These are phyloP conservation scores for Capronia americana DNA, from an alignment of 2,329 filamentous ascomycete genomes.

Conservation along the genomic window DNA sequence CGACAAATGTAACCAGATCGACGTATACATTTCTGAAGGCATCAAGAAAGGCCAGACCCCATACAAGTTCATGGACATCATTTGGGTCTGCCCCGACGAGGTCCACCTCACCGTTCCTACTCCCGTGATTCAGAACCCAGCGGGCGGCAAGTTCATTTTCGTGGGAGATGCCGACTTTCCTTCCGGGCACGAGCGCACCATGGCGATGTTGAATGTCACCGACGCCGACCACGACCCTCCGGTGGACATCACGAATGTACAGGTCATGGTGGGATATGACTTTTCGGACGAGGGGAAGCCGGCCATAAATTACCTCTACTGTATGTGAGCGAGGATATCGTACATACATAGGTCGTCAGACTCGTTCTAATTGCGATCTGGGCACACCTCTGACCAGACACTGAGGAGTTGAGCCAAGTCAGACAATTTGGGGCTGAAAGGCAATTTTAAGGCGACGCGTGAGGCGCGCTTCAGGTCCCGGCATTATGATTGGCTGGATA, in stretches of 20 bases:
- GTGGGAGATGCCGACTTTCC: not conserved
- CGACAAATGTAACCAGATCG: not conserved
- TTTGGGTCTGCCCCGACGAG: not conserved
- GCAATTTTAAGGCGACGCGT: not conserved
- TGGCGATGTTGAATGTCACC: slow-evolving; percentile 6
- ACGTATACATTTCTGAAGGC: not conserved
- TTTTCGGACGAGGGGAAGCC: not conserved
- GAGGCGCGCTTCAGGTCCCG: not conserved
- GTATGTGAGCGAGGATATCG: not conserved
- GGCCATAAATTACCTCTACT: not conserved
- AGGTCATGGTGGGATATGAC: slow-evolving; percentile 1
- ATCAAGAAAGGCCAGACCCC: not conserved
- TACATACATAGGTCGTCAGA: not conserved
- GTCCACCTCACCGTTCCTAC: not conserved
- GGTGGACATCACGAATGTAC: not conserved
- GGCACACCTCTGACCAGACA: too few relatives aligned
- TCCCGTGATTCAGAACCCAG: not conserved
- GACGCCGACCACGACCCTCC: not conserved
- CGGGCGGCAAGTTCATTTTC: not conserved
- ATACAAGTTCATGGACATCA: not conserved
- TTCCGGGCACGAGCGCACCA: not conserved
- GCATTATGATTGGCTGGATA: not conserved
- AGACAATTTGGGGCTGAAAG: not conserved
- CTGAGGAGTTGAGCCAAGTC: not conserved
- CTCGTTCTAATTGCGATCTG: not conserved